Evolutionary conservation across 495 filamentous ascomycete genomes (phyloP).

Genomic region (Wilcoxina mikolae): DNA sequence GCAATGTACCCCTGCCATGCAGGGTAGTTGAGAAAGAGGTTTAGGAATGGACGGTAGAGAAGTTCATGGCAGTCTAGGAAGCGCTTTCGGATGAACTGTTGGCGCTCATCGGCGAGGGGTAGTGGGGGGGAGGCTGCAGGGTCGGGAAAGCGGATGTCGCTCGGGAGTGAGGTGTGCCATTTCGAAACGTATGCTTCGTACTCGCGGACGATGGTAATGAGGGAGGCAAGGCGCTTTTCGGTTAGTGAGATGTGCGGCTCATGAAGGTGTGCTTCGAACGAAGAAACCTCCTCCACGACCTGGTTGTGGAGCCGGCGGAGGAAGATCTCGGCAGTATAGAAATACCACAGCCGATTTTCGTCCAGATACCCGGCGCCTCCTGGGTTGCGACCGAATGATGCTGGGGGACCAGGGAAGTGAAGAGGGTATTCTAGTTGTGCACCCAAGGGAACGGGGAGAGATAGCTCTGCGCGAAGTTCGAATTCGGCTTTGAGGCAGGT

Average conservation of each 20-base stretch:
- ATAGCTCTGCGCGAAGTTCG: constrained; percentile 32
- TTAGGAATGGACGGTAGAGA: constrained; percentile 32
- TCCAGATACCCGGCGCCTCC: constrained; percentile 12
- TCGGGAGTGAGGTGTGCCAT: constrained; percentile 31
- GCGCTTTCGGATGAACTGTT: constrained; percentile 31
- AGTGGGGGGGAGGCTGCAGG: constrained; percentile 16
- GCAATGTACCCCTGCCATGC: constrained; percentile 2
- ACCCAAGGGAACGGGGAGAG: constrained; percentile 27
- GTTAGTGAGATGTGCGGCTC: constrained; percentile 8
- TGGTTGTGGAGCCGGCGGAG: constrained; percentile 32
- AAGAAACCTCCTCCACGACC: constrained; percentile 30
- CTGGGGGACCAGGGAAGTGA: constrained; percentile 29
- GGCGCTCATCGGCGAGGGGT: constrained; percentile 27
- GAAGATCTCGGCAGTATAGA: constrained; percentile 33
- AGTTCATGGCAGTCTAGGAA: constrained; percentile 33
- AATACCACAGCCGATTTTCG: constrained; percentile 29
- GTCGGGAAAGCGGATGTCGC: constrained; percentile 29
- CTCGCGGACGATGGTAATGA: constrained; percentile 23
- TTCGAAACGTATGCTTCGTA: constrained; percentile 31
- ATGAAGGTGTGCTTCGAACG: constrained; percentile 15
- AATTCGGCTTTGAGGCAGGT: constrained; percentile 34
- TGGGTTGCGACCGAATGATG: constrained; percentile 18
- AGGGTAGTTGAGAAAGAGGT: constrained; percentile 22
- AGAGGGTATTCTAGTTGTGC: constrained; percentile 31
- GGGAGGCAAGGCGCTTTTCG: constrained; percentile 23